These are phyloP conservation scores for Daedalea quercina DNA, from an alignment of 768 basidiomycete genomes.

Conservation along the genomic window DNA sequence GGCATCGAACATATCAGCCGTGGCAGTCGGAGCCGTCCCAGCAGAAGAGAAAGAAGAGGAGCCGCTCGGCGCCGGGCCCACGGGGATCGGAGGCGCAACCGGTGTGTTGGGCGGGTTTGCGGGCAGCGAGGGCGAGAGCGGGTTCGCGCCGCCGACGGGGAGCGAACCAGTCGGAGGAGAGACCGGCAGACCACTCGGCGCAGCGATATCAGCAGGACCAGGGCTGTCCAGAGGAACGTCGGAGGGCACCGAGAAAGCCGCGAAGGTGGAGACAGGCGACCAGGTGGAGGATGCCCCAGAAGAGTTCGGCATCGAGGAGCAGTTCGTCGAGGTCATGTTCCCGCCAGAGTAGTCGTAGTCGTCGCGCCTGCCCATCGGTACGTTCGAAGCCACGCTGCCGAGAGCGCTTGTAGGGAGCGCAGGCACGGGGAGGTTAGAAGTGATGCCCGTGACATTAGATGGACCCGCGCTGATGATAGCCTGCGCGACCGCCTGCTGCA, in stretches of 20 bases:
- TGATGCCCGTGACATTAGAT: neutral
- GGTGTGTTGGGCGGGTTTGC: constrained; percentile 17
- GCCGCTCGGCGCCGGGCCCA: neutral
- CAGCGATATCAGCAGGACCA: neutral
- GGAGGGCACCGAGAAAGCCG: neutral
- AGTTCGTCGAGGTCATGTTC: neutral
- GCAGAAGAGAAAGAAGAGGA: neutral
- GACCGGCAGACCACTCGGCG: neutral
- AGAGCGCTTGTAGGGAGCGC: neutral
- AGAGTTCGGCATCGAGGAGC: neutral
- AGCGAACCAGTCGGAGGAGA: neutral
- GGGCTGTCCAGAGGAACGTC: neutral
- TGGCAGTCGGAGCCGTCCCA: constrained; percentile 1
- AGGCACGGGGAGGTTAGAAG: neutral
- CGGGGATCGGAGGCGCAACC: neutral
- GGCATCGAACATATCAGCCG: constrained; percentile 5
- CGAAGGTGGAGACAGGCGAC: neutral
- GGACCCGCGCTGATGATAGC: no score
- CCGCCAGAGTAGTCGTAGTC: neutral
- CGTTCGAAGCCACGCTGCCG: neutral
- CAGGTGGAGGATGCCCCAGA: neutral
- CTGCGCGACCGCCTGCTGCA: neutral
- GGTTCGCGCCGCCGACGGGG: neutral
- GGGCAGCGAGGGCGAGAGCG: constrained; percentile 11
- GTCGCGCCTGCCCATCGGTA: neutral